Base-by-base conservation (phyloP, 2,329 filamentous ascomycete genomes). In the Thielaviopsis musarum region DNA sequence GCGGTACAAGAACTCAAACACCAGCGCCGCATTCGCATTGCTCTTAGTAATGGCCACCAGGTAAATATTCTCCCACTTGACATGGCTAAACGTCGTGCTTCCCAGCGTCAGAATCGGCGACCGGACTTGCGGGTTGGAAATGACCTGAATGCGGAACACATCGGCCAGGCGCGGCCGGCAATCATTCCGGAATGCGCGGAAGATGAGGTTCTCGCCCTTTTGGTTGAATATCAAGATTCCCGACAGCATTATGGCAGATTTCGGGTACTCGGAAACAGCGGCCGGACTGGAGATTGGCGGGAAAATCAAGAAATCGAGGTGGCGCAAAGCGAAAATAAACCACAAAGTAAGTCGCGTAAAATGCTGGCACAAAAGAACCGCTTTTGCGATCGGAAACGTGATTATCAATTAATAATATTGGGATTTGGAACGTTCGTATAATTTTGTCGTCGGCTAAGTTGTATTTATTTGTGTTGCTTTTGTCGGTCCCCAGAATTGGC, bases 41-140 rank as follows among this genome's bases (percentile, higher is more conserved):
- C 91, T 96, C 77, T 97, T 98, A 61, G 91, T 97, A 66, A 98
- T 88, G 19, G 91, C 93, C 59, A 97, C 91, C 66, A 98, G 74
- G 72, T 97, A 98, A 70, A 98, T 96, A 71, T 98, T 98, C 71
- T 98, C 93, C 74, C 96, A 91, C 72, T 95, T 96, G 74, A 98
- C 91, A 83, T 98, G 93, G 77, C 90, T 95, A 73, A 98, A 98
- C 54, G 94, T 98, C 60, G 93, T 98, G 71, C 89, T 95, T 64
- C 94, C 93, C 61, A 98, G 83, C 4, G 93, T 98, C 67, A 98
- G 79, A 73, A 98, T 97, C 62, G 93, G 93, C 65, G 93, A 97
- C 65, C 94, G 89, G 62, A 98, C 93, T 72, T 96, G 90, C 58
- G 93, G 85, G 71, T 98, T 98, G 67, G 90, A 95, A 71, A 98